Conservation (phyloP, 257 asterid species). For the Solanum commersonii region DNA sequence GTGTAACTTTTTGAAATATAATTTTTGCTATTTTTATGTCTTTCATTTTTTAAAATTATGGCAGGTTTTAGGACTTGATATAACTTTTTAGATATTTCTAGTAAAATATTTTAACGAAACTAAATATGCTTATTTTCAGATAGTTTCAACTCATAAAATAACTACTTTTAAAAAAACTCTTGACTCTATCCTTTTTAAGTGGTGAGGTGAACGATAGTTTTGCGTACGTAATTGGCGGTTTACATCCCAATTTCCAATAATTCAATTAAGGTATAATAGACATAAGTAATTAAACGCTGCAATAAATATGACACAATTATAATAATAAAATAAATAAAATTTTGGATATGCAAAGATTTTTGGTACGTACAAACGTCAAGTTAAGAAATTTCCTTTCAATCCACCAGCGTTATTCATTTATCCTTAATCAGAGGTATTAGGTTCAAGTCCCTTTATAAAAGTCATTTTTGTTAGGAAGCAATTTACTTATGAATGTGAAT, state of each 20-base stretch:
- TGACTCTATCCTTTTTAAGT: background rate
- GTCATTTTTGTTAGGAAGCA: accelerated
- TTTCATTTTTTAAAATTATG: background rate
- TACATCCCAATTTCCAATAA: background rate
- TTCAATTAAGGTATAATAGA: background rate
- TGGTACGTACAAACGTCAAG: background rate
- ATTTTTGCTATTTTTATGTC: background rate
- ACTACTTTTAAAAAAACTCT: no score
- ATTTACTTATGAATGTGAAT: accelerated
- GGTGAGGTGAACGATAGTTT: background rate
- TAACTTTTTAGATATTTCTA: background rate
- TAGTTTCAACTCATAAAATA: background rate
- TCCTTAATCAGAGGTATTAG: no score
- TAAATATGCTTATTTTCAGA: background rate
- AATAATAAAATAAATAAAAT: background rate
- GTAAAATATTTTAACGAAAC: background rate
- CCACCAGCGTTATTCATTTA: no score
- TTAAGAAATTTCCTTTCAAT: background rate
- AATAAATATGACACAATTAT: background rate
- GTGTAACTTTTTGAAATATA: background rate
- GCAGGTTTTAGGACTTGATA: background rate
- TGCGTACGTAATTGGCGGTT: background rate
- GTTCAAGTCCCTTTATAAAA: accelerated
- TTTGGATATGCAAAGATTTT: background rate
- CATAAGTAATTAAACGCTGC: background rate